Evolutionary conservation across 345 rosid species (phyloP), one percentile per base, ranked within the genome.

Genomic region (Arabis hirsuta): DNA sequence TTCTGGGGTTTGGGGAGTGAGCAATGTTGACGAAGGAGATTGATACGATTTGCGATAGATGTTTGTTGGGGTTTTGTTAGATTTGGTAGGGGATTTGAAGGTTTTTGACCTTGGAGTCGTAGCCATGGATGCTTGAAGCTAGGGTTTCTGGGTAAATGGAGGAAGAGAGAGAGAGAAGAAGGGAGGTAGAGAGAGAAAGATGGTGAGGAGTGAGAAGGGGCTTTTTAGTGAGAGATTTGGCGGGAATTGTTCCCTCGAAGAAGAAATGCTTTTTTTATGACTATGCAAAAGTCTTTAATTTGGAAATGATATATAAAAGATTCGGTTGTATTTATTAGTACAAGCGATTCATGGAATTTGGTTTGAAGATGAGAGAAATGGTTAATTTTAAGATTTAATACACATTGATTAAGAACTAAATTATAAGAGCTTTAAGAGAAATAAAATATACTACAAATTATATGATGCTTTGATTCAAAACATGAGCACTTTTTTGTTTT

Each of bases 191-290:
- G 73, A 72, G 80, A 73, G 60, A 27, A 14, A 50, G 55, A 16
- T 65, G 50, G 19, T 48, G 51, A 12, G 51, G 73, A 20, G 62
- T 19, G 50, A 51, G 74, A 51, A 46, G 77, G 80, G 69, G 38
- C 7, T 34, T 6, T 65, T 76, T 69, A 55, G 20, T 43, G 36
- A 61, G 13, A 46, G 3, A 46, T 53, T 47, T 78, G 91, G 95
- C 95, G 95, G 87, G 85, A 88, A 85, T 81, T 64, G 56, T 82
- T 81, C 87, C 84, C 82, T 53, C 86, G 69, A 67, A 58, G 73
- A 74, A 58, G 78, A 67, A 73, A 72, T 54, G 9, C 20, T 1
- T 48, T 36, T 38, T 45, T 64, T 7, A 39, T 73, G 50, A 13
- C 67, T 65, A 50, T 0, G 10, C 0, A 65, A 48, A 38, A 51